Conservation (phyloP, 2,329 filamentous ascomycete genomes). For the Colletotrichum camelliae region DNA sequence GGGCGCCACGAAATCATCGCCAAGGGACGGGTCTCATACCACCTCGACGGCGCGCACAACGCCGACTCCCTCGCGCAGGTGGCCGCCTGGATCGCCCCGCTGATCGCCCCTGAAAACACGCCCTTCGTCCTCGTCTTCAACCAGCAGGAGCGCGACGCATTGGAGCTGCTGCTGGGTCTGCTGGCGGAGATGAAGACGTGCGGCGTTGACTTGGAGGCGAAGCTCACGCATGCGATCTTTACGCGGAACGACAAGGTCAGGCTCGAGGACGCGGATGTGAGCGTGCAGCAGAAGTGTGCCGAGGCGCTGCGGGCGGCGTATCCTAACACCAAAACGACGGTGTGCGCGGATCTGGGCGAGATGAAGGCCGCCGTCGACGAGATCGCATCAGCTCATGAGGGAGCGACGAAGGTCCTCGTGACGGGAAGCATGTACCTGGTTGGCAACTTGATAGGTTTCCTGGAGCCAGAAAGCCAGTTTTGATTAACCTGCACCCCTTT, state of each 20-base stretch:
- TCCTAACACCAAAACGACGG: conserved; percentile 44
- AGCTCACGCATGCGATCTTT: conserved; percentile 80
- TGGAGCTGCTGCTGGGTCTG: conserved; percentile 58
- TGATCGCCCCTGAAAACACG: conserved; percentile 37
- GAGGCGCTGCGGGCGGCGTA: conserved; percentile 55
- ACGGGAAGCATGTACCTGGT: conserved; percentile 70
- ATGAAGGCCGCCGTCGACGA: conserved; percentile 61
- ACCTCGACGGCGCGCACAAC: conserved; percentile 93
- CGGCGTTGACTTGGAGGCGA: conserved; percentile 19
- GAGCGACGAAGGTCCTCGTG: conserved; percentile 48
- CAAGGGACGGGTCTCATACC: conserved; percentile 72
- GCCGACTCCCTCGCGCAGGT: conserved; percentile 86
- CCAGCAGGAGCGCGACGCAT: conserved; percentile 69
- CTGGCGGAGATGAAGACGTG: conserved; percentile 32
- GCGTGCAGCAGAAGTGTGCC: conserved; percentile 56
- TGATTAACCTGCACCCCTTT: background rate
- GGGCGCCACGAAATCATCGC: conserved; percentile 75
- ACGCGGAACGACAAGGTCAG: conserved; percentile 7
- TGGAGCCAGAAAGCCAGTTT: conserved; percentile 37
- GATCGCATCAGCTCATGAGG: conserved; percentile 40
- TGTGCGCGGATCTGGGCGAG: conserved; percentile 27
- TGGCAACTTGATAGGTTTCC: conserved; percentile 56
- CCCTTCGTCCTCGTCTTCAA: conserved; percentile 79
- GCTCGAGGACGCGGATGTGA: conserved; percentile 52
- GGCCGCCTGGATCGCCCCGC: conserved; percentile 77